Conservation (phyloP, 306 rosid genomes). For the Cyclanthera cordifolia region DNA sequence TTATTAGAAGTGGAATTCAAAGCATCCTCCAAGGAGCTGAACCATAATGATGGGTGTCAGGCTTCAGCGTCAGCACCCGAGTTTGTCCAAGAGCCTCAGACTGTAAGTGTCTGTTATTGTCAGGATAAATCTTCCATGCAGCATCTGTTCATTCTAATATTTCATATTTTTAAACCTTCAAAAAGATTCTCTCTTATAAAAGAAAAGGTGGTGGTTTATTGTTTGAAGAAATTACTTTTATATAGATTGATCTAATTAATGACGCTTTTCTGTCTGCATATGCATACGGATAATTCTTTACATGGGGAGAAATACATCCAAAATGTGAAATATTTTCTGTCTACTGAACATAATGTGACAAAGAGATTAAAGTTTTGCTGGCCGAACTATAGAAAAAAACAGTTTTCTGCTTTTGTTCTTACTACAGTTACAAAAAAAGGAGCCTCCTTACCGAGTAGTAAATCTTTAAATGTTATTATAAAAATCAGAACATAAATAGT, state of each 20-base stretch:
- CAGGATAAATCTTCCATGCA: neutral
- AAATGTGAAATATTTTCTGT: neutral
- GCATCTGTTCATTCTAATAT: neutral
- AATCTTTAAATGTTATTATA: neutral
- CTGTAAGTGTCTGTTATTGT: slow-evolving; percentile 29
- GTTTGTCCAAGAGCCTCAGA: slow-evolving; percentile 17
- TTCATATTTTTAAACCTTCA: neutral
- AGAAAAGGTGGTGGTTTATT: neutral
- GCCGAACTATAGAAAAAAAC: neutral
- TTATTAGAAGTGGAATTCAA: slow-evolving; percentile 57
- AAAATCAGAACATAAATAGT: neutral
- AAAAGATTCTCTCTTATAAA: neutral
- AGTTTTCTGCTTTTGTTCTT: neutral
- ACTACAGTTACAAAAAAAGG: neutral
- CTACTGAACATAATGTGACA: neutral
- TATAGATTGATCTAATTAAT: neutral
- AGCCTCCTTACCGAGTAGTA: neutral
- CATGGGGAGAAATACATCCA: neutral
- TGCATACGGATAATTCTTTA: neutral
- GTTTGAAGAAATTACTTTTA: neutral
- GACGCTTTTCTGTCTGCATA: neutral
- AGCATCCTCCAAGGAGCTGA: slow-evolving; percentile 30
- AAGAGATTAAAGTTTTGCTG: neutral
- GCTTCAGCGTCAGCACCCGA: slow-evolving; percentile 27
- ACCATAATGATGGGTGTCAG: slow-evolving; percentile 21